Evolutionary conservation across 495 filamentous ascomycete genomes (phyloP).

Genomic region (Aspergillus wentii): DNA sequence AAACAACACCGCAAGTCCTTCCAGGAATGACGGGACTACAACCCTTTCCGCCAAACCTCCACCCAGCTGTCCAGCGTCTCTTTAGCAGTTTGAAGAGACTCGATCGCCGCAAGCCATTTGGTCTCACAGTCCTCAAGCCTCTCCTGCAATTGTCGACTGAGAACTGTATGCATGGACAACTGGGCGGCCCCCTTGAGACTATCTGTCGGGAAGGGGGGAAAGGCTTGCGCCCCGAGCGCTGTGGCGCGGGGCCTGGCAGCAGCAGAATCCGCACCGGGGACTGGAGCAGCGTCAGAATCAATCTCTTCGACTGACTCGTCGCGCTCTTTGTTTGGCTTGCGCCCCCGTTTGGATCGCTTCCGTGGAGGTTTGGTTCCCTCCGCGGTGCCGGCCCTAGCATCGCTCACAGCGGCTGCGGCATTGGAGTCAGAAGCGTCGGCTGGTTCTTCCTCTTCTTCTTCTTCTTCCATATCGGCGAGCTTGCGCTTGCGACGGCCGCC

Average conservation of each 20-base stretch:
- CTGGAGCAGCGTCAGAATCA: not conserved
- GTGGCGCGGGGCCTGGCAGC: not conserved
- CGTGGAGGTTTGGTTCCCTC: too few relatives aligned
- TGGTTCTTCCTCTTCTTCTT: not conserved
- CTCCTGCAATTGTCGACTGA: slow-evolving; percentile 9
- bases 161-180: slow-evolving; percentile 9
- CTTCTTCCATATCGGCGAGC: not conserved
- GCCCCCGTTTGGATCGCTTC: too few relatives aligned
- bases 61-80: slow-evolving; percentile 13
- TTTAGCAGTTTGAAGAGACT: slow-evolving; percentile 7
- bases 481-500: slow-evolving; percentile 6
- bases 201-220: slow-evolving; percentile 5
- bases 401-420: too few relatives aligned
- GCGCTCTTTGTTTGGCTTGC: slow-evolving; percentile 3
- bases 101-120: slow-evolving; percentile 4
- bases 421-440: too few relatives aligned
- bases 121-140: slow-evolving; percentile 12
- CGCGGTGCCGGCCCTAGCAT: too few relatives aligned
- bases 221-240: not conserved
- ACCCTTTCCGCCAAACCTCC: slow-evolving; percentile 6
- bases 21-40: too few relatives aligned
- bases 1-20: too few relatives aligned
- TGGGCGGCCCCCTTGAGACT: slow-evolving; percentile 2
- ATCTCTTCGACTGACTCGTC: not conserved
- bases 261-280: not conserved